phyloP scores from a whole-genome alignment of 495 filamentous ascomycete species.

The Wilcoxina mikolae region DNA sequence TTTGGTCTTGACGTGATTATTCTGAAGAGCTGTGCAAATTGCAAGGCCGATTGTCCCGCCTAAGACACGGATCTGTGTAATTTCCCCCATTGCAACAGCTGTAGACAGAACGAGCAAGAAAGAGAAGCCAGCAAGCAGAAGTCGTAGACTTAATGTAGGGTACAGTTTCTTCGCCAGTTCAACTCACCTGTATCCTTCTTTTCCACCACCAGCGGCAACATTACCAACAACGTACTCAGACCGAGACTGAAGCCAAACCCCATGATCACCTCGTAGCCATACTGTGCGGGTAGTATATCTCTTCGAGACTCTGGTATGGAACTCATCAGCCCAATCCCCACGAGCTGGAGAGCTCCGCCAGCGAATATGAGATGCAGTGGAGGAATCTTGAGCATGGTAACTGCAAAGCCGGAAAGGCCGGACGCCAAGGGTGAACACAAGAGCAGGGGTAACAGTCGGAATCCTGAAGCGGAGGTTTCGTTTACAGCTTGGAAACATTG shows the following conservation, averaged over 20 bases:
- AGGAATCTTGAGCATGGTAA: slow-evolving; percentile 35
- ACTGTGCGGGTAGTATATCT: slow-evolving; percentile 29
- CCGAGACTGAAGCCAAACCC: slow-evolving; percentile 41
- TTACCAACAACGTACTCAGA: slow-evolving; percentile 38
- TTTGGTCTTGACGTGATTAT: slow-evolving; percentile 14
- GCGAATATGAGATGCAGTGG: slow-evolving; percentile 38
- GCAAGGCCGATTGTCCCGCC: slow-evolving; percentile 43
- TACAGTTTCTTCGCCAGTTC: background rate
- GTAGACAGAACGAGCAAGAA: background rate
- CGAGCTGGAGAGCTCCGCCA: slow-evolving; percentile 34
- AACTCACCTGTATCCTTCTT: slow-evolving; percentile 29
- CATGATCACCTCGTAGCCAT: slow-evolving; percentile 41
- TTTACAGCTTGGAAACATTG: slow-evolving; percentile 47
- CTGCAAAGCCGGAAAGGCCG: slow-evolving; percentile 35
- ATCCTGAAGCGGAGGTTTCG: slow-evolving; percentile 38
- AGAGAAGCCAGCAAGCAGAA: too few species aligned
- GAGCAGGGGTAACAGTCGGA: slow-evolving; percentile 45
- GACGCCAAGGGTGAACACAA: slow-evolving; percentile 39
- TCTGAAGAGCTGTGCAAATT: slow-evolving; percentile 35
- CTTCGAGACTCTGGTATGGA: slow-evolving; percentile 29
- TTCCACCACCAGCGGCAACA: slow-evolving; percentile 37
- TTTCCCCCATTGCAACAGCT: slow-evolving; percentile 41
- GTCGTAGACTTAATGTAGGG: too few species aligned
- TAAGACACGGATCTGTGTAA: slow-evolving; percentile 43
- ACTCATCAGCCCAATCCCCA: slow-evolving; percentile 39